Base-by-base conservation (phyloP, 768 basidiomycete species). In the Termitomyces sp. region DNA sequence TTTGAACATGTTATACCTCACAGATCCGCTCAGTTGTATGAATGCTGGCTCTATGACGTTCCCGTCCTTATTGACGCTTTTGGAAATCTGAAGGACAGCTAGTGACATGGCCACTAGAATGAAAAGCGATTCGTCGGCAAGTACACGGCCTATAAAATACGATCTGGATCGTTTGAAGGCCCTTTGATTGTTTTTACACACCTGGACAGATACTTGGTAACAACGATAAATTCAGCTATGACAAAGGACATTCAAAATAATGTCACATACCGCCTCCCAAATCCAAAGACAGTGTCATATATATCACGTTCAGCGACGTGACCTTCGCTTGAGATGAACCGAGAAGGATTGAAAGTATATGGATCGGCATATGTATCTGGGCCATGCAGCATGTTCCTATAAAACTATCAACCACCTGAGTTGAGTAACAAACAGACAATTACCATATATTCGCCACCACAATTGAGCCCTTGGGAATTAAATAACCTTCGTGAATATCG, bases 201-300 rank as follows among this genome's bases (percentile, higher is more conserved):
- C 48, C 48, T 49, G 45, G 36, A 20, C 43, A 57, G 38, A 31
- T 37, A 51, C 48, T 49, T 1, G 9, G 14, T 2, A 46, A 10
- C 4, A 10, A 8, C 25, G 20, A 11, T 3, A 20, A 11, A 47
- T 29, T 47, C 1, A 47, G 47, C 6, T 40, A 4, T 5, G 1
- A 5, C 25, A 2, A 6, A 31, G 6, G 4, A 32, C 2, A 31
- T 15, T 10, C 14, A 4, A 5, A 6, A 20, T 4, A 49, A 7
- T 5, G 14, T 14, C 5, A 15, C 48, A 34, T 32, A 70, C 70
- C 81, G 71, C 63, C 82, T 66, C 32, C 83, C 82, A 56, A 79
- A 83, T 3, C 82, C 82, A 58, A 82, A 83, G 47, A 74, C 76
- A 31, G 76, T 68, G 7, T 68, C 68, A 17, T 73, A 71, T 1